Conservation (phyloP, 768 basidiomycete genomes). For the Podaxis rugospora region DNA sequence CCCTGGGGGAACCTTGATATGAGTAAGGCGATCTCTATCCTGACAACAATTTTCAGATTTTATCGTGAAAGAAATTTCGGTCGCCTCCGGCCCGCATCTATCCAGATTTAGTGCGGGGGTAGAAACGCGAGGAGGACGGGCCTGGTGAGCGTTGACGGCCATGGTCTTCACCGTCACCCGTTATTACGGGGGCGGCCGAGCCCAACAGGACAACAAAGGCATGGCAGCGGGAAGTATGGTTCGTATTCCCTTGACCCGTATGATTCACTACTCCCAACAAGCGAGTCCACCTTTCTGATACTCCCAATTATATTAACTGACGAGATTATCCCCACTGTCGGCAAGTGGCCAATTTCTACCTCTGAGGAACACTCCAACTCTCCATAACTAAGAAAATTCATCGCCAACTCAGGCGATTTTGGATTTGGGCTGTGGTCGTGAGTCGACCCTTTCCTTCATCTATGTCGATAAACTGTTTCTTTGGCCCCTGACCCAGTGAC, state of each 20-base stretch:
- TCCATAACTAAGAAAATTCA: conserved; percentile 43
- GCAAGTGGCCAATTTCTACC: conserved; percentile 45
- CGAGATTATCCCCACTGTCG: conserved; percentile 44
- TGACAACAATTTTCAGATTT: too few relatives aligned
- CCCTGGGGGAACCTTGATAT: too few relatives aligned
- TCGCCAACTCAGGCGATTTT: conserved; percentile 48
- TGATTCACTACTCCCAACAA: conserved; percentile 50
- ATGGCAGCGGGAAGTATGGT: not conserved
- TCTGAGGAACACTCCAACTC: conserved; percentile 50
- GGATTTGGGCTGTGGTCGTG: conserved; percentile 65
- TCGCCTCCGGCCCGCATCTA: too few relatives aligned
- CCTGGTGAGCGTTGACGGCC: not conserved
- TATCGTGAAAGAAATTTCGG: too few relatives aligned
- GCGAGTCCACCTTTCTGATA: conserved; percentile 30
- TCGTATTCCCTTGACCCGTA: conserved; percentile 36
- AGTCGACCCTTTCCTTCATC: not conserved
- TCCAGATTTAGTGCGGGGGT: not conserved
- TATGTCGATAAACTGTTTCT: not conserved
- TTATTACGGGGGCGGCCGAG: not conserved
- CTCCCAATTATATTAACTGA: not conserved
- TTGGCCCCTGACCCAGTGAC: conserved; percentile 51
- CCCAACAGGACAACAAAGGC: too few relatives aligned
- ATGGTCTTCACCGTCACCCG: not conserved
- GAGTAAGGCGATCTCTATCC: too few relatives aligned
- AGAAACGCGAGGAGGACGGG: not conserved